Conservation (phyloP, 441 rosid genomes). For the Populus hybrid region DNA sequence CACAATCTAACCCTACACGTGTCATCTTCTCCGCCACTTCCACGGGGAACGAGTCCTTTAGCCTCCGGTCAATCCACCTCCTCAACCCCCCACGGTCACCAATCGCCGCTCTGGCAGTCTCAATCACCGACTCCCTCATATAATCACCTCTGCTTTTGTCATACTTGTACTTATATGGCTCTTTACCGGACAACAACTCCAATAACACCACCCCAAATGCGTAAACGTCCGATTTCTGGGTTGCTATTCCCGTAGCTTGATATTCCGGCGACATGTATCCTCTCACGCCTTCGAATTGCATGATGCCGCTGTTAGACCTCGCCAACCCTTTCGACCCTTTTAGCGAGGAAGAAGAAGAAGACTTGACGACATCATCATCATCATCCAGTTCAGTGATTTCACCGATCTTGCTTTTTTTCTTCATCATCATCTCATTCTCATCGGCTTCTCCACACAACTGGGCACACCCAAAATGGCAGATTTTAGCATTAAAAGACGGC, state of each 20-base stretch:
- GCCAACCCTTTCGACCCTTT: conserved; percentile 12
- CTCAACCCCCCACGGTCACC: conserved; percentile 41
- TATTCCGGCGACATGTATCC: conserved; percentile 88
- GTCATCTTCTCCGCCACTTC: conserved; percentile 54
- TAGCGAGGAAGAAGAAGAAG: too few relatives aligned
- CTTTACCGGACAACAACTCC: conserved; percentile 71
- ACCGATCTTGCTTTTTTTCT: conserved; percentile 12
- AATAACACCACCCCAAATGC: conserved; percentile 70
- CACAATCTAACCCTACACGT: conserved; percentile 66
- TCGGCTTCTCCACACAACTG: conserved; percentile 68
- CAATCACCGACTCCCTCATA: conserved; percentile 52
- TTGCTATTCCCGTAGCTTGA: conserved; percentile 43
- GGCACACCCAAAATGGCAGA: conserved; percentile 78
- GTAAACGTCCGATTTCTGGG: conserved; percentile 70
- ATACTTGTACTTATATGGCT: conserved; percentile 58
- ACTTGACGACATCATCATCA: too few relatives aligned
- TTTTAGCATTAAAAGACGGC: conserved; percentile 55
- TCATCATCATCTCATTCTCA: conserved; percentile 13
- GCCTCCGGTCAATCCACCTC: conserved; percentile 65
- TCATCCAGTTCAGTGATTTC: conserved; percentile 2
- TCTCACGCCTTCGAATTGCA: conserved; percentile 62
- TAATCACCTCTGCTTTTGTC: conserved; percentile 43
- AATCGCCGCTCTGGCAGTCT: conserved; percentile 43
- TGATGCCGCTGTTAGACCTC: conserved; percentile 37
- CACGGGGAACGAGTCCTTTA: conserved; percentile 77